Evolutionary conservation across 495 filamentous ascomycete genomes (phyloP), one percentile per base, ranked within the genome.

Genomic region (Penicillium nucicola): DNA sequence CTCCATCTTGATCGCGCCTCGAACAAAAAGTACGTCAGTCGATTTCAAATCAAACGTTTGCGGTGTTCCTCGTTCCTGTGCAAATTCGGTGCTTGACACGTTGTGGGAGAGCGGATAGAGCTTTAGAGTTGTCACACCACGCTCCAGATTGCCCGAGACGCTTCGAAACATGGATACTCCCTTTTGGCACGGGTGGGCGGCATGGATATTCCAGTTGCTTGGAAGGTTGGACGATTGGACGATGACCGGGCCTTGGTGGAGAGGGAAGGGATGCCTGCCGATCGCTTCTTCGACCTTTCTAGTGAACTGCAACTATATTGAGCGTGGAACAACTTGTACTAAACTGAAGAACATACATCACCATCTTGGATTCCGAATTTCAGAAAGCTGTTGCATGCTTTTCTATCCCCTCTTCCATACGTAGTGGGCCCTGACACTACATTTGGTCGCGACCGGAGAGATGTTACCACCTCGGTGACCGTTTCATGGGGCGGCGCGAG

Each of bases 41-140:
- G 35, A 37, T 37, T 17, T 15, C 15, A 37, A 37, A 37, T 37
- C 1, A 17, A 37, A 37, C 19, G 35, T 9, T 19, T 17, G 19
- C 15, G 35, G 14, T 37, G 35, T 37, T 19, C 35, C 5, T 19
- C 35, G 19, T 37, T 37, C 35, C 36, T 38, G 36, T 38, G 36
- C 36, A 14, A 37, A 37, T 37, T 37, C 35, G 35, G 35, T 11
- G 35, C 35, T 42, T 13, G 39, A 28, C 39, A 42, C 28, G 23
- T 42, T 23, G 23, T 42, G 40, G 23, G 40, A 42, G 40, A 42
- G 18, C n/a, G 40, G 40, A 31, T 42, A 42, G 23, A 42, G 40
- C 23, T 42, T 42, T n/a, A 30, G 31, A 23, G 39, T 42, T 42
- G 40, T 31, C 40, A 42, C 40, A 31, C 40, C 17, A 25, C 10